Base-by-base conservation (phyloP, 2,329 filamentous ascomycete genomes). In the Nigrospora osmanthi region DNA sequence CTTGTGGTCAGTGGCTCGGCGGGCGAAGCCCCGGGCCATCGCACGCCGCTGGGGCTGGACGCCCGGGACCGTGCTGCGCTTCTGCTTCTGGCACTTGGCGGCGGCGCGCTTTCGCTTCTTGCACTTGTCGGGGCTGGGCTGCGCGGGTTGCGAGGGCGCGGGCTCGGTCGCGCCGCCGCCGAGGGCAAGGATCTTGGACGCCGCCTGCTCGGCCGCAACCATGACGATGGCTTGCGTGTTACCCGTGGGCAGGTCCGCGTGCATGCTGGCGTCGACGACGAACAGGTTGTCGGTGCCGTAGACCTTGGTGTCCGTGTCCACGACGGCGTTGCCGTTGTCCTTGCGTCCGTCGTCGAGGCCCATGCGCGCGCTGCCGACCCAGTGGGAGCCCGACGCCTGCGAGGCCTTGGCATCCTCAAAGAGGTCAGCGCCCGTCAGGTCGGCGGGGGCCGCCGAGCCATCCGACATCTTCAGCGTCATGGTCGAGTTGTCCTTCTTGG, bases 231-330 rank as follows among this genome's bases (percentile, higher is more conserved):
- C 47, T 36, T 49, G 47, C 19, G 47, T 83, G 63, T 87, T 87
- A 13, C 80, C 80, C 0, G 80, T 81, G 7, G 80, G 73, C 55
- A 85, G 76, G 48, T 83, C 82, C 0, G 83, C 81, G 64, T 85
- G 82, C 51, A 86, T 80, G 47, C 74, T 78, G 2, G 76, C 81
- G 54, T 86, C 81, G 3, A 85, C 78, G 13, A 85, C 75, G 54
- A 80, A 83, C 38, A 84, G 66, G 62, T 85, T 84, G 54, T 83
- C 78, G 1, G 75, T 84, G 17, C 80, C 80, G 54, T 78, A 84
- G n/a, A 85, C 78, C 62, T 76, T 78, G 50, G 78, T 74, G 61
- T 83, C 68, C 4, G 68, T 62, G 50, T 84, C 80, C 2, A 85
- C 81, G 6, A 85, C 81, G 0, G 76, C 67, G 13, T 68, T 71